phyloP scores from a whole-genome alignment of 495 filamentous ascomycete genomes.

The Xylaria castorea region DNA sequence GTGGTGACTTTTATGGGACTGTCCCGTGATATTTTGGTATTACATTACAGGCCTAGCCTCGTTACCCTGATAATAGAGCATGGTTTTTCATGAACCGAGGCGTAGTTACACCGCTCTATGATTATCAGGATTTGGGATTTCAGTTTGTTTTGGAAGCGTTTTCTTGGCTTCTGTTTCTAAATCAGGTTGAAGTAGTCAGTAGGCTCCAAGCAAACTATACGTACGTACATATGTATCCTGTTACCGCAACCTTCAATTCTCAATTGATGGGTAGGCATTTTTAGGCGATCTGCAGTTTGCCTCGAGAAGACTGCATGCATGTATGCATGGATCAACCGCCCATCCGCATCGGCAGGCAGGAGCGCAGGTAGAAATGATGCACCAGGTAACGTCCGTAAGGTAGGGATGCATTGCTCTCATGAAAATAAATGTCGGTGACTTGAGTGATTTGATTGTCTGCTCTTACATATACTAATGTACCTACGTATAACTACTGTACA shows the following conservation, averaged over 20 bases:
- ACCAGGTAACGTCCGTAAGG: background rate
- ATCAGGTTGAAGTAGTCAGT: background rate
- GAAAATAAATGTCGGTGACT: background rate
- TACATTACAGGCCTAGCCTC: background rate
- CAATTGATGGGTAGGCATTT: background rate
- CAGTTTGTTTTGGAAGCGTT: constrained; percentile 7
- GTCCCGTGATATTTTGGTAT: background rate
- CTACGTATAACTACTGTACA: background rate
- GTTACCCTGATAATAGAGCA: constrained; percentile 1
- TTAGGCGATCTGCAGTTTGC: constrained; percentile 2
- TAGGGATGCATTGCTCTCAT: background rate
- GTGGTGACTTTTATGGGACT: constrained; percentile 1
- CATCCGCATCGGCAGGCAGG: constrained; percentile 13
- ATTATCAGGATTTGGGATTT: constrained; percentile 14
- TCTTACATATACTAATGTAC: background rate
- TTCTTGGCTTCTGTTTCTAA: background rate
- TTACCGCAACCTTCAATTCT: background rate
- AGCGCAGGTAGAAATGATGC: background rate
- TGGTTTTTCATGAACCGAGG: background rate
- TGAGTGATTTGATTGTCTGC: background rate
- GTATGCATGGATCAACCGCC: constrained; percentile 10
- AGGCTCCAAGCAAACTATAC: background rate
- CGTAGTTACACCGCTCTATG: constrained; percentile 12
- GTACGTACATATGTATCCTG: background rate
- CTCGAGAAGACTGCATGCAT: constrained; percentile 14